Percentiles rank a stretch among this genome's conserved stretches.
phyloP scores from a whole-genome alignment of 192 early-diverging fungal species.

The Umbelopsis sp. region DNA sequence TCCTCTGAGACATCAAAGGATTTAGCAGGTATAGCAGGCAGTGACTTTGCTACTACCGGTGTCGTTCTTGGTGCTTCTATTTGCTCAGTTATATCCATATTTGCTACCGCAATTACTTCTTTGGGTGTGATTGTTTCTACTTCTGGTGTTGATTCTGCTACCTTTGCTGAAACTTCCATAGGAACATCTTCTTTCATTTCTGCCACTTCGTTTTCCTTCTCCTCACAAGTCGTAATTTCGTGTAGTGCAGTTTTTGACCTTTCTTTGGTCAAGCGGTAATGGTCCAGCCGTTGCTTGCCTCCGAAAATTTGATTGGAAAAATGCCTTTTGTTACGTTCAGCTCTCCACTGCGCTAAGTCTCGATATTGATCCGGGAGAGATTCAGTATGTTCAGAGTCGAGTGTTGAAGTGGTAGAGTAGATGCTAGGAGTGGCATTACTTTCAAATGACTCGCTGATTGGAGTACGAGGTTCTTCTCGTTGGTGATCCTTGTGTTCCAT shows the following conservation, averaged over 20 bases:
- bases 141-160: too few species aligned
- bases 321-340: constrained; percentile 23
- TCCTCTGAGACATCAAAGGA: neutral
- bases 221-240: neutral
- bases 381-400: constrained; percentile 1
- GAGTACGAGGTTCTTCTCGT: neutral
- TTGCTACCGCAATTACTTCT: neutral
- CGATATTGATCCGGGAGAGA: constrained; percentile 20
- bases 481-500: neutral
- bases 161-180: neutral
- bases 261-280: constrained; percentile 22
- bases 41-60: neutral
- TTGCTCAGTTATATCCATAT: neutral
- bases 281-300: constrained; percentile 29
- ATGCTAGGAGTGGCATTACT: neutral
- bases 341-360: constrained; percentile 28
- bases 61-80: too few species aligned
- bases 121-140: neutral
- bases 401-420: neutral
- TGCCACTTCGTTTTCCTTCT: neutral
- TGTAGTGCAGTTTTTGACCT: neutral
- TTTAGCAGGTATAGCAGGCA: neutral
- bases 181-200: neutral
- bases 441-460: constrained; percentile 5
- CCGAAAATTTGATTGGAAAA: constrained; percentile 32